phyloP scores from a whole-genome alignment of 2,329 filamentous ascomycete genomes.

The Colletotrichum cereale region DNA sequence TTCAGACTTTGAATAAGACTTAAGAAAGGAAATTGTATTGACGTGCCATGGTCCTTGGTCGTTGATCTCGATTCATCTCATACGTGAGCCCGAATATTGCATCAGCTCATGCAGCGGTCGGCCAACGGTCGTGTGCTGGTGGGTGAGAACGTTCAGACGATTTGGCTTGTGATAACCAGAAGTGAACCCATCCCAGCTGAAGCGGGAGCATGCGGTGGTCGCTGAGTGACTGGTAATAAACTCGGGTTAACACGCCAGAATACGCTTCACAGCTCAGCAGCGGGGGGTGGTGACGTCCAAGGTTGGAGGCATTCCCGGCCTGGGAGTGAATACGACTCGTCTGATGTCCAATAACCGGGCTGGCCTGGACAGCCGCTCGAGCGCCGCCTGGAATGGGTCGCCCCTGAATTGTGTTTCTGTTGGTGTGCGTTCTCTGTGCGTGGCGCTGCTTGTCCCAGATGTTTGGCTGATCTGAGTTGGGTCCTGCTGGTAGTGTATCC shows the following conservation, averaged over 20 bases:
- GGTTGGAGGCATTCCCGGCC: not conserved
- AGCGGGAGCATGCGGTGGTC: not conserved
- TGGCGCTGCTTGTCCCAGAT: conserved; percentile 22
- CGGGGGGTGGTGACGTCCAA: not conserved
- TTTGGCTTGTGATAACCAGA: conserved; percentile 2
- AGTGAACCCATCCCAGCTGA: conserved; percentile 16
- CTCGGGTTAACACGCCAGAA: not conserved
- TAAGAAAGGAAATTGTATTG: not conserved
- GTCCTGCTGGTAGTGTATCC: conserved; percentile 17
- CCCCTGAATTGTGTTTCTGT: conserved; percentile 5
- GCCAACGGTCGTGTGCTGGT: not conserved
- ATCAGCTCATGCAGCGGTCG: conserved; percentile 1
- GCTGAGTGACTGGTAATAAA: conserved; percentile 8
- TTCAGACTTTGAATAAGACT: not conserved
- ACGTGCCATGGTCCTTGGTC: not conserved
- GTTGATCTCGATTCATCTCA: not conserved
- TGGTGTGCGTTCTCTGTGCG: conserved; percentile 1
- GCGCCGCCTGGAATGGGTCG: conserved; percentile 11
- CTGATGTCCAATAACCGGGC: not conserved
- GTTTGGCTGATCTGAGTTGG: not conserved
- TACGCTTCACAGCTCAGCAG: not conserved
- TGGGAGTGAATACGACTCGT: not conserved
- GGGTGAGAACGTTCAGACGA: not conserved
- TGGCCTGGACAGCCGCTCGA: not conserved
- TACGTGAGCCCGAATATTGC: conserved; percentile 7